These are phyloP conservation scores for Allium cepa DNA, from an alignment of 106 monocot genomes.

Conservation along the genomic window DNA sequence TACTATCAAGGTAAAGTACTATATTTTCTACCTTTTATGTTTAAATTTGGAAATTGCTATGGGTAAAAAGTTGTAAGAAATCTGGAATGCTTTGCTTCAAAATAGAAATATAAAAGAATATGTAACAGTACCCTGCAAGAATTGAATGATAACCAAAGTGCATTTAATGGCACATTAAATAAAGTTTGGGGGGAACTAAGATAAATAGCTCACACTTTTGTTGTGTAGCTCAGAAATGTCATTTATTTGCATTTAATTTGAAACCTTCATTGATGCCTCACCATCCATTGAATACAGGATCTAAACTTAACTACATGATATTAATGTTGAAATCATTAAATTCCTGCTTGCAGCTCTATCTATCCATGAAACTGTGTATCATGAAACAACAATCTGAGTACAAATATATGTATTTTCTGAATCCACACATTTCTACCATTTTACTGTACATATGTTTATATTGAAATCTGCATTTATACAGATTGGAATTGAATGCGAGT, in stretches of 20 bases:
- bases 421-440: too few relatives aligned
- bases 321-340: too few relatives aligned
- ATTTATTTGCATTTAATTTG: not conserved
- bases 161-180: conserved; percentile 18
- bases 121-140: not conserved
- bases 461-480: conserved; percentile 6
- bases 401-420: too few relatives aligned
- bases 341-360: too few relatives aligned
- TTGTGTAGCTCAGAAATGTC: not conserved
- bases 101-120: not conserved
- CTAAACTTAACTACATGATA: too few relatives aligned
- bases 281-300: too few relatives aligned
- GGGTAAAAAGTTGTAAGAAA: not conserved
- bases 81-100: not conserved
- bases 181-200: not conserved
- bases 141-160: conserved; percentile 6
- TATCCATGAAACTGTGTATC: too few relatives aligned
- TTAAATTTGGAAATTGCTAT: not conserved
- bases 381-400: too few relatives aligned
- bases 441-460: not conserved
- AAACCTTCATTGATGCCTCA: too few relatives aligned
- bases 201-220: conserved; percentile 1
- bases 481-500: conserved; percentile 96
- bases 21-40: not conserved
- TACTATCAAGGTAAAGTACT: conserved; percentile 78